Evolutionary conservation across 495 filamentous ascomycete species (phyloP), one percentile per base, ranked within the genome.

Genomic region (Eremomyces bilateralis): DNA sequence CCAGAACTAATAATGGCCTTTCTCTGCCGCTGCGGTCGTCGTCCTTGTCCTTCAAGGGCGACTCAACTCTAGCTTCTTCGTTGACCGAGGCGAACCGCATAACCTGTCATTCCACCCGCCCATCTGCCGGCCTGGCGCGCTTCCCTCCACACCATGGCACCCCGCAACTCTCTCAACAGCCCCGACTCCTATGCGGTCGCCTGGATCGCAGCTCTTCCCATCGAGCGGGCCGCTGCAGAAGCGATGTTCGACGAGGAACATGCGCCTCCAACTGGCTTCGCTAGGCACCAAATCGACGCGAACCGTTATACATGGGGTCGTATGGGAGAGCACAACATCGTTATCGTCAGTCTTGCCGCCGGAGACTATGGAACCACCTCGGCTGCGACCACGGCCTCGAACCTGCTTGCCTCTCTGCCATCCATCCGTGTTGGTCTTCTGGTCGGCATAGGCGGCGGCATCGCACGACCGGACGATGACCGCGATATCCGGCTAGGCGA

Each of bases 391-490:
- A 49, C 53, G 17, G 48, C 48, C 16, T 47, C 34, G 17, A 39
- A 59, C 11, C 45, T 64, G 42, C 37, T 33, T 1, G 39, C 42
- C 17, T 56, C 37, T 6, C 60, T 62, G 28, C 41, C 42, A 15
- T 31, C 27, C 1, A 45, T 63, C 18, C 51, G 46, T 22, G 51
- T 59, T 40, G 47, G 44, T 19, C 42, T 64, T 16, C 53, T 62
- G 44, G 59, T 64, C 15, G 60, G 59, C 30, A 56, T 62, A 36
- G 59, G 44, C 22, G 56, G 56, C 34, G 58, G 58, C 30, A 48
- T 51, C 22, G 57, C 56, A 20, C n/a, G n/a, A 8, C 32, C 35
- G 21, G 40, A 20, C 6, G 33, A 36, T 21, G 24, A 28, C 24
- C 41, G 43, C 30, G 54, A 62, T 37, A 46, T 58, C 30, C 48